Conservation (phyloP, 495 filamentous ascomycete species). For the Penicillium cinerascens region DNA sequence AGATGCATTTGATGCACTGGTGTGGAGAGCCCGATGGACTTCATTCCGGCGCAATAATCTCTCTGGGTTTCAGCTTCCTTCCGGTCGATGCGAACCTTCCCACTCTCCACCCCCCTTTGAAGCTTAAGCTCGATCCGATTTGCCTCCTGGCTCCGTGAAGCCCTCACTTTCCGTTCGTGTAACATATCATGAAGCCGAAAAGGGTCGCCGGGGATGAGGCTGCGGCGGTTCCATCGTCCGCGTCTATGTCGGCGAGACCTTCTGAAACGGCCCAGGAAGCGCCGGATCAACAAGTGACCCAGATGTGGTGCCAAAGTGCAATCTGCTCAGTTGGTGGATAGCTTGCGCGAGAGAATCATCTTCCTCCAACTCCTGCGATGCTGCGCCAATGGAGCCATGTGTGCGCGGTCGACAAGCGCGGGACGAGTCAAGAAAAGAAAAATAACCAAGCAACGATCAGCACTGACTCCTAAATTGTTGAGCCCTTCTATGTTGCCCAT, state of each 20-base stretch:
- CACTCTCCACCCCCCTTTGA: neutral
- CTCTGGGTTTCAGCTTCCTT: conserved; percentile 6
- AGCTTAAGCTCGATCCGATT: neutral
- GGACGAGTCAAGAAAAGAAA: neutral
- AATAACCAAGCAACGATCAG: neutral
- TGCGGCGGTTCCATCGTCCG: neutral
- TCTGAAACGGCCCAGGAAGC: conserved; percentile 10
- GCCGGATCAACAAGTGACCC: neutral
- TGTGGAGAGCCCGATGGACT: conserved; percentile 13
- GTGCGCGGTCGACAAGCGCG: neutral
- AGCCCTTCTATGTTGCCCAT: neutral
- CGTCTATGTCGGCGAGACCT: conserved; percentile 4
- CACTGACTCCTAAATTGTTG: conserved; percentile 11
- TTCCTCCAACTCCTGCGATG: neutral
- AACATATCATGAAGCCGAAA: neutral
- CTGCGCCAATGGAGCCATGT: neutral
- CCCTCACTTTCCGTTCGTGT: neutral
- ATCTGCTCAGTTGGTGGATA: neutral
- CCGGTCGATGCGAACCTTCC: neutral
- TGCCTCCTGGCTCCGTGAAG: neutral
- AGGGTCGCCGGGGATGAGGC: neutral
- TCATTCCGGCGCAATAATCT: conserved; percentile 20
- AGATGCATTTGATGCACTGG: neutral
- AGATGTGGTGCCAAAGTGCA: neutral
- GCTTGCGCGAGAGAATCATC: neutral